Percentiles rank a stretch among this genome's conserved stretches.
These are phyloP conservation scores for Coemansia sp. DNA, from an alignment of 192 early-diverging fungal species.

Conservation along the genomic window DNA sequence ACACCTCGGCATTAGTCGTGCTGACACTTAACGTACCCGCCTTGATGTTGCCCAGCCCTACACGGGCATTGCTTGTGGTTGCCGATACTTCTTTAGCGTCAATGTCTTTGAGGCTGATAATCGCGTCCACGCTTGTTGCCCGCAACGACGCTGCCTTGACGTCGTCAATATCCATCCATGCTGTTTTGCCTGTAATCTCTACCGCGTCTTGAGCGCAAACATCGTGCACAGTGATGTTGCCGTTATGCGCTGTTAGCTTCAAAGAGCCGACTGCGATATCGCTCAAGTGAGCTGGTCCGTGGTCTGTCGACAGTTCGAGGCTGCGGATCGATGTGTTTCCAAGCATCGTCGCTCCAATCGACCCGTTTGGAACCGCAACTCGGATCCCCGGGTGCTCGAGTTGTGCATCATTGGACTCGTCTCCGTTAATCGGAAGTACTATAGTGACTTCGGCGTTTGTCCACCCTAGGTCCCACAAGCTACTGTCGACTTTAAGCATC, in stretches of 20 bases:
- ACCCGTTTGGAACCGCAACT: conserved; percentile 32
- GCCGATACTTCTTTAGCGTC: conserved; percentile 23
- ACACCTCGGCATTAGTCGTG: conserved; percentile 36
- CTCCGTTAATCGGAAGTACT: conserved; percentile 9
- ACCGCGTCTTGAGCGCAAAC: conserved; percentile 18
- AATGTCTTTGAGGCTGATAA: conserved; percentile 51
- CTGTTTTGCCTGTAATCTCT: conserved; percentile 30
- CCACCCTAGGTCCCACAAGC: conserved; percentile 48
- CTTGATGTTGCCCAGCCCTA: conserved; percentile 45
- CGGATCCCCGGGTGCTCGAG: conserved; percentile 43
- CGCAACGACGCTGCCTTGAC: conserved; percentile 15
- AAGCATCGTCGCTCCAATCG: conserved; percentile 43
- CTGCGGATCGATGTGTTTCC: conserved; percentile 29
- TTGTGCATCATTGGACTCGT: background rate
- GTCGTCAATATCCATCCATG: conserved; percentile 54
- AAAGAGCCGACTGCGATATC: conserved; percentile 32
- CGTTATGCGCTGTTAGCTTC: conserved; percentile 37
- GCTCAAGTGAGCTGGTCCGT: conserved; percentile 48
- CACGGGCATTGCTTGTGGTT: conserved; percentile 39
- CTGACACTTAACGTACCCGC: conserved; percentile 28
- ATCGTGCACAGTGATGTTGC: conserved; percentile 50
- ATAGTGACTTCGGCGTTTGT: conserved; percentile 43
- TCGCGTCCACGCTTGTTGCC: conserved; percentile 40
- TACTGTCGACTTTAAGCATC: conserved; percentile 32
- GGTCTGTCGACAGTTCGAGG: conserved; percentile 31